Base-by-base conservation (phyloP, 106 monocot species). In the Platanthera zijinensis region DNA sequence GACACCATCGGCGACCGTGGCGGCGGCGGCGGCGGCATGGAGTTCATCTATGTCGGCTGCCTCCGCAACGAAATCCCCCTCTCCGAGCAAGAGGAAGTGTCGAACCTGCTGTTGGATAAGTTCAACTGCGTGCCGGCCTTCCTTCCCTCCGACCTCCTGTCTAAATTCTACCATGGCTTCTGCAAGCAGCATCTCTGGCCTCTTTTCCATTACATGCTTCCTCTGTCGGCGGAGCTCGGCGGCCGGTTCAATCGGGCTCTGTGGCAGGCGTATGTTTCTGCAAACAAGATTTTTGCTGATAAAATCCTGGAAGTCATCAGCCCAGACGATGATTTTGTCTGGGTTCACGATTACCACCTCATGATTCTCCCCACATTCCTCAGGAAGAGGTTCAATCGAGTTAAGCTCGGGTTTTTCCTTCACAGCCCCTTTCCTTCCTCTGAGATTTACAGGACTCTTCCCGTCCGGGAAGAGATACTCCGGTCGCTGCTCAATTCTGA, bases 121-220 rank as follows among this genome's bases (percentile, higher is more conserved):
- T 91, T 88, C 82, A 71, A 74, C 1, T 91, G 91, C 64, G 88
- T 91, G 5, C 91, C 91, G 0, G 77, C 86, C 25, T 88, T 91
- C 79, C 73, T 91, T n/a, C 81, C 88, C 0, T 18, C 75, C 5
- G 91, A 91, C 18, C 82, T 91, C 21, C 63, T 62, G 1, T 59
- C 85, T 3, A 77, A 82, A 10, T 91, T 88, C 73, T 91, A 91
- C 72, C 86, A 84, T 7, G 91, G 91, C 11, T 91, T 91, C 78
- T 91, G 91, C 71, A 91, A 91, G 78, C 88, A 88, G 76, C 88
- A 91, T 61, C 83, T 91, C 7, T 91, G 91, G 91, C 91, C 91
- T 8, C 78, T 91, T 53, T 91, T 91, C 78, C 91, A 92, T 67
- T 92, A 88, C 80, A 88, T 92, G 84, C 88, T 91, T 5, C 91